These are phyloP conservation scores for Solanum hybrid DNA, from an alignment of 305 asterid genomes.

Conservation along the genomic window DNA sequence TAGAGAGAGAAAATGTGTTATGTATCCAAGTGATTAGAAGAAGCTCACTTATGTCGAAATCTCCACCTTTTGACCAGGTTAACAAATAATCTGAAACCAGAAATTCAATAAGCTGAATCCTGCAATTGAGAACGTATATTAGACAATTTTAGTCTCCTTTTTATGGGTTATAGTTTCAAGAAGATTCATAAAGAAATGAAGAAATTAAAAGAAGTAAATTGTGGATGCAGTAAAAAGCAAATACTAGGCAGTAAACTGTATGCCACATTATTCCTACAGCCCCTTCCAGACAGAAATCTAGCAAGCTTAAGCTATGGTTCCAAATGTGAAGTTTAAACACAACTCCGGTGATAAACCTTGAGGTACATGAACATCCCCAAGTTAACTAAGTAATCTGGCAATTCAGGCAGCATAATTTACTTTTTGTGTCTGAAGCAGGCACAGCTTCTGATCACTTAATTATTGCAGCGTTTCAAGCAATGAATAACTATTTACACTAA, in stretches of 20 bases:
- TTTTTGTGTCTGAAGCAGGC: neutral
- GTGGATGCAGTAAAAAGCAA: neutral
- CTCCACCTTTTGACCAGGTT: conserved; percentile 59
- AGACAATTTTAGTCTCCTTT: neutral
- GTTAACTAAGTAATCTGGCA: neutral
- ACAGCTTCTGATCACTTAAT: neutral
- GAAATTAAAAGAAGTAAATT: neutral
- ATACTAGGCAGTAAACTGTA: neutral
- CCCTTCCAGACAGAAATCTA: neutral
- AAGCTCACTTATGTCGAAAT: conserved; percentile 47
- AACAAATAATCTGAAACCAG: conserved; percentile 66
- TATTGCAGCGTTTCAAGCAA: neutral
- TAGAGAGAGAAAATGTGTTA: neutral
- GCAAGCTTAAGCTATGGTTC: neutral
- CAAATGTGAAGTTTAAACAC: neutral
- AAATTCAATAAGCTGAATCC: conserved; percentile 93
- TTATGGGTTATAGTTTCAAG: neutral
- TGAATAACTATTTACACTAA: neutral
- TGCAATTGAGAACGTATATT: conserved; percentile 32
- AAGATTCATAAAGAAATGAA: neutral
- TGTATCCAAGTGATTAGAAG: neutral
- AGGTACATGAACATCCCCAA: neutral
- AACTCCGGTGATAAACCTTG: neutral
- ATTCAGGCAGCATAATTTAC: neutral
- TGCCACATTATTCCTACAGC: neutral